These are phyloP conservation scores for Cardamine chenopodiifolia DNA, from an alignment of 345 rosid species.

Conservation along the genomic window DNA sequence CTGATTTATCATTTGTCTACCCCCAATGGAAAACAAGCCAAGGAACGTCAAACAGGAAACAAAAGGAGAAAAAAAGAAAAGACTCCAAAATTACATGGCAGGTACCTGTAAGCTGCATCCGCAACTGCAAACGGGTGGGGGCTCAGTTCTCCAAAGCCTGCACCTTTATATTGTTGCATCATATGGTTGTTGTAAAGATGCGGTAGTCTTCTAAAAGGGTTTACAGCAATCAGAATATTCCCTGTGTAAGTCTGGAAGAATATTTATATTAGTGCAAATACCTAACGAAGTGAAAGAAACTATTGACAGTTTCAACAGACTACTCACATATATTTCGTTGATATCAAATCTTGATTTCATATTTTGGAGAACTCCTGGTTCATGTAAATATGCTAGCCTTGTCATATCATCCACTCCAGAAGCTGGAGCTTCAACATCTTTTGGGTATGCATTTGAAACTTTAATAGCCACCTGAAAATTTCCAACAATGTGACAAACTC, in stretches of 20 bases:
- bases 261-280: slow-evolving; percentile 10
- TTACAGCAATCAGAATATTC: slow-evolving; percentile 92
- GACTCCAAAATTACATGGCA: slow-evolving; percentile 16
- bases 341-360: slow-evolving; percentile 91
- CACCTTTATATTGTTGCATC: slow-evolving; percentile 99
- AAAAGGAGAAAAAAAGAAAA: neutral
- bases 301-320: neutral
- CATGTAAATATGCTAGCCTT: slow-evolving; percentile 91
- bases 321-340: slow-evolving; percentile 90
- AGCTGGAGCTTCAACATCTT: slow-evolving; percentile 84
- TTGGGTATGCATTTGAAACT: slow-evolving; percentile 73
- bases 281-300: slow-evolving; percentile 13
- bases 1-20: slow-evolving; percentile 83
- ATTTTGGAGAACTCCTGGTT: slow-evolving; percentile 95
- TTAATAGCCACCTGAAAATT: slow-evolving; percentile 62
- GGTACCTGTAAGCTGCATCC: slow-evolving; percentile 92
- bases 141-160: slow-evolving; percentile 90
- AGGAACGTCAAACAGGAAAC: slow-evolving; percentile 18
- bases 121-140: slow-evolving; percentile 99
- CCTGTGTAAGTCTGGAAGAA: slow-evolving; percentile 87
- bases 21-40: slow-evolving; percentile 31
- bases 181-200: slow-evolving; percentile 91
- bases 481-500: neutral
- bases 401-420: slow-evolving; percentile 99
- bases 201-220: slow-evolving; percentile 88